Conservation (phyloP, 2,329 filamentous ascomycete genomes). For the Sporothrix pseudoabietina region DNA sequence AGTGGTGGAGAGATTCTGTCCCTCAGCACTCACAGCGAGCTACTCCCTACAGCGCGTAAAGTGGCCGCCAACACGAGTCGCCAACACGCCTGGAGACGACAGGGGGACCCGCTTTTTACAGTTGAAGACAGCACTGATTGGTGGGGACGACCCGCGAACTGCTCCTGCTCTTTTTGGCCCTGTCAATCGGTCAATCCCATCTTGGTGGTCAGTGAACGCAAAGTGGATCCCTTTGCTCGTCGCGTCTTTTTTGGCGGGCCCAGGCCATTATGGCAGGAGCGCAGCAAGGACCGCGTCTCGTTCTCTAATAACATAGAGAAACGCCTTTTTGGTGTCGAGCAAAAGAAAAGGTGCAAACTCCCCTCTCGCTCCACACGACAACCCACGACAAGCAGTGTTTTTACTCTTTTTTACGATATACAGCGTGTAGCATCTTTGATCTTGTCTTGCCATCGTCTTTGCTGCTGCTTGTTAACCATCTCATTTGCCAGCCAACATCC, state of each 20-base stretch:
- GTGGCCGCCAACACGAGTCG: neutral
- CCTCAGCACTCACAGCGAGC: neutral
- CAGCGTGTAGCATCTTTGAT: slow-evolving; percentile 1
- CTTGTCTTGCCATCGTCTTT: slow-evolving; percentile 9
- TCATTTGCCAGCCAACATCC: slow-evolving; percentile 12
- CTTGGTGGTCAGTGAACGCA: neutral
- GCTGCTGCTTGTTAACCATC: neutral
- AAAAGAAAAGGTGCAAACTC: slow-evolving; percentile 20
- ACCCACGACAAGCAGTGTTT: neutral
- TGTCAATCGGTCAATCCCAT: neutral
- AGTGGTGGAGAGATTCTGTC: neutral
- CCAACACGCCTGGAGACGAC: neutral
- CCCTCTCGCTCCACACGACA: slow-evolving; percentile 23
- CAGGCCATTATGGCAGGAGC: slow-evolving; percentile 17
- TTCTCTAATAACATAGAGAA: slow-evolving; percentile 25
- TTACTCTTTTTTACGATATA: neutral
- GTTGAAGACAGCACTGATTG: slow-evolving; percentile 7
- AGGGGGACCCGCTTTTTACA: slow-evolving; percentile 28
- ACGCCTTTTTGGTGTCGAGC: neutral
- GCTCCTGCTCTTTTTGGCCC: neutral
- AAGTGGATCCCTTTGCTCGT: slow-evolving; percentile 17
- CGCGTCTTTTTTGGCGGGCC: slow-evolving; percentile 27
- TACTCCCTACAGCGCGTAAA: slow-evolving; percentile 7
- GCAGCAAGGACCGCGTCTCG: slow-evolving; percentile 32
- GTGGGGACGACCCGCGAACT: slow-evolving; percentile 9